These are phyloP conservation scores for Neoconidiobolus thromboides DNA, from an alignment of 371 early-diverging fungal genomes.

Conservation along the genomic window DNA sequence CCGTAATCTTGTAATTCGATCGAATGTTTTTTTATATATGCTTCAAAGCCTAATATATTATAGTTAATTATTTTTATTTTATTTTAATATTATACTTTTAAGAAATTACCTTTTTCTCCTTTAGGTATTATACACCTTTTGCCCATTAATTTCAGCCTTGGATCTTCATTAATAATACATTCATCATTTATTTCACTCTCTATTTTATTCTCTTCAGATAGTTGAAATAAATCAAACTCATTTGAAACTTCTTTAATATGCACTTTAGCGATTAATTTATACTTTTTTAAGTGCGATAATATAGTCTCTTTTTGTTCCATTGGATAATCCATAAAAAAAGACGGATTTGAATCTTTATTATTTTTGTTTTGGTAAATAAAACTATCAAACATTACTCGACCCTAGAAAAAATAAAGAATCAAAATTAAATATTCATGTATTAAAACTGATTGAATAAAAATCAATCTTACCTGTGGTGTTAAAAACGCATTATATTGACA, in stretches of 20 bases:
- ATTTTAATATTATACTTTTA: neutral
- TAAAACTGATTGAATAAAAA: neutral
- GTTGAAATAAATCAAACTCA: conserved; percentile 21
- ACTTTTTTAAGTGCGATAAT: conserved; percentile 46
- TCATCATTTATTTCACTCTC: neutral
- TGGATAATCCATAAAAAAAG: conserved; percentile 61
- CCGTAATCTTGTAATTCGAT: conserved; percentile 7
- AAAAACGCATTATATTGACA: conserved; percentile 54
- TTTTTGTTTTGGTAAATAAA: conserved; percentile 65
- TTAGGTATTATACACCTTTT: neutral
- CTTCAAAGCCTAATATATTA: too few relatives aligned
- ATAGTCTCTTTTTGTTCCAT: conserved; percentile 23
- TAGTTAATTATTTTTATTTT: neutral
- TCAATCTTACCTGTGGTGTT: conserved; percentile 42
- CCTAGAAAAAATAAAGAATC: conserved; percentile 16
- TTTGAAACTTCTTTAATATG: conserved; percentile 37
- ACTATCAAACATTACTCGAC: conserved; percentile 74
- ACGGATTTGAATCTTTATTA: conserved; percentile 34
- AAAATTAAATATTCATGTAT: neutral
- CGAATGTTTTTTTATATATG: too few relatives aligned
- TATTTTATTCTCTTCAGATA: neutral
- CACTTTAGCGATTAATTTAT: conserved; percentile 59
- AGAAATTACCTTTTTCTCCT: neutral
- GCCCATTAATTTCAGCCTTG: conserved; percentile 17
- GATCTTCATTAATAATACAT: neutral